A percentile compares a stretch with the other conserved stretches of the same genome.
Conservation (phyloP, 1,139 yeast species). For the Candida tetrigidarum region DNA sequence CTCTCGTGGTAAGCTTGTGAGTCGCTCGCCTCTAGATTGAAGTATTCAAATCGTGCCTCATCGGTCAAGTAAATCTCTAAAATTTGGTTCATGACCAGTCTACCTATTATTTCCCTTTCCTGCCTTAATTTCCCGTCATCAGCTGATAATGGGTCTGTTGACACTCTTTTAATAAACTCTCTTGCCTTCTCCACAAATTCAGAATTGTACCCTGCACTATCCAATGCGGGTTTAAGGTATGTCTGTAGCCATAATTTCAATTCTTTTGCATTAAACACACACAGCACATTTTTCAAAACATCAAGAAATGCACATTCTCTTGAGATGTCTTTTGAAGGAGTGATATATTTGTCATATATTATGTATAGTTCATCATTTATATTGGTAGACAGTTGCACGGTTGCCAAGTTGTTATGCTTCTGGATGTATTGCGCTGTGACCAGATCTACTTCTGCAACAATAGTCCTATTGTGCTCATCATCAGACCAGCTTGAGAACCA, state of each 20-base stretch:
- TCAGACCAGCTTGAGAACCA: constrained; percentile 35
- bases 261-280: constrained; percentile 43
- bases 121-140: constrained; percentile 31
- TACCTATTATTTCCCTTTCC: constrained; percentile 28
- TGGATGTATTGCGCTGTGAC: constrained; percentile 31
- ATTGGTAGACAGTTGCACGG: constrained; percentile 34
- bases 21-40: constrained; percentile 27
- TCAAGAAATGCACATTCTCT: constrained; percentile 52
- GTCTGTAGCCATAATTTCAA: constrained; percentile 55
- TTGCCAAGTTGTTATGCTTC: constrained; percentile 44
- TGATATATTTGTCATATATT: constrained; percentile 45
- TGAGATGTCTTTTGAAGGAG: constrained; percentile 31
- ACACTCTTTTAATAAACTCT: constrained; percentile 40
- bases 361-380: constrained; percentile 54
- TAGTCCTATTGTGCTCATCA: constrained; percentile 15
- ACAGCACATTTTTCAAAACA: constrained; percentile 43
- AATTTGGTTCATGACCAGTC: constrained; percentile 30
- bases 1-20: constrained; percentile 50
- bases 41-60: constrained; percentile 19
- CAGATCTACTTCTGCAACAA: constrained; percentile 21
- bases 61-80: constrained; percentile 33
- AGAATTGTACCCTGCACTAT: constrained; percentile 58
- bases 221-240: constrained; percentile 59
- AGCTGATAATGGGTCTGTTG: constrained; percentile 26
- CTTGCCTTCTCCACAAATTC: constrained; percentile 47